Base-by-base conservation (phyloP, 73 alveolate species). In the Urostyla sp. region DNA sequence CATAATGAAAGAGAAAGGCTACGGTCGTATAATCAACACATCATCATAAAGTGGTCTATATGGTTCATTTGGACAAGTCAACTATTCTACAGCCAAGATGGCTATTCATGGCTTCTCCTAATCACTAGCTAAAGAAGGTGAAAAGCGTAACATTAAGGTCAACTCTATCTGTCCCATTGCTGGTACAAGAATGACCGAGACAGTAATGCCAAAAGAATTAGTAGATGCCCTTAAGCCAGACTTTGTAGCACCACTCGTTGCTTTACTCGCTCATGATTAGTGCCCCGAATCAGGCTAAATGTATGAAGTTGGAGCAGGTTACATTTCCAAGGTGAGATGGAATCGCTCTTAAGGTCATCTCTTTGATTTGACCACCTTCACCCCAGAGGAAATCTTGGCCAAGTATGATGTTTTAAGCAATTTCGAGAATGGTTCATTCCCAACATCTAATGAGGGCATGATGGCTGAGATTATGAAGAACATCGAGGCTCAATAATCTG, bases 111-210 rank as follows among this genome's bases (percentile, higher is more conserved):
- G 99, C 36, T 58, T 94, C 73, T 87, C 98, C 46, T 87, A 85
- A 61, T 61, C 99, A 15, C 85, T 95, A 32, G 99, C 98, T 36
- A 89, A 89, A 67, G 98, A 93, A 91, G 98, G 98, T 34, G 98
- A 90, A 54, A 91, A 88, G 85, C 73, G 96, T 45, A 91, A 94
- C 85, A 92, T 96, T 77, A 58, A 75, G 67, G 87, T 80, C 69
- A 96, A 96, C 92, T 82, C 96, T 38, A 91, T 96, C 45, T 97
- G 97, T 26, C 98, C 98, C 37, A 58, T 94, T 16, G 99, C 98
- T 15, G 99, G 97, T 30, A 85, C 98, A 40, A 57, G 99, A 67
- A 92, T 96, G 98, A 94, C 98, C 48, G 95, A 89, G 67, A 86
- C 94, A 26, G 94, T 93, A 21, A 53, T 88, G 67, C 91, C 96